Percentiles rank a stretch among this genome's conserved stretches.
These are phyloP conservation scores for Tylopilus felleus DNA, from an alignment of 768 basidiomycete genomes.

Conservation along the genomic window DNA sequence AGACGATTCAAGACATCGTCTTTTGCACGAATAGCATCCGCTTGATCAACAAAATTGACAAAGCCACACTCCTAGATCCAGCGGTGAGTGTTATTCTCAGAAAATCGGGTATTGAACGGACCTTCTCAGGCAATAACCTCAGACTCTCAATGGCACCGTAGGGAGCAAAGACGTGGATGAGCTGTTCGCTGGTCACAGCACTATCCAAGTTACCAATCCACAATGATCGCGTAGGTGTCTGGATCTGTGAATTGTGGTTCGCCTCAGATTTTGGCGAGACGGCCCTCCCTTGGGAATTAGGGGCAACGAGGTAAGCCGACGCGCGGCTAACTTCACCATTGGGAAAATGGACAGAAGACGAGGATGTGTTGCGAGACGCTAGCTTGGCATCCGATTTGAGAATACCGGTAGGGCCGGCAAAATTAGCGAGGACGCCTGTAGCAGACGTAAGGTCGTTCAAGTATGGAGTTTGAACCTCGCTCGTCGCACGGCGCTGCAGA, in stretches of 20 bases:
- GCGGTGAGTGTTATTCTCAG: slow-evolving; percentile 17
- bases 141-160: slow-evolving; percentile 98
- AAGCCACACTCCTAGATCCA: slow-evolving; percentile 88
- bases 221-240: slow-evolving; percentile 91
- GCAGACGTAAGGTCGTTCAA: slow-evolving; percentile 50
- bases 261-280: slow-evolving; percentile 79
- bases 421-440: slow-evolving; percentile 27
- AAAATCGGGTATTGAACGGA: slow-evolving; percentile 27
- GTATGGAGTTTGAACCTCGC: slow-evolving; percentile 55
- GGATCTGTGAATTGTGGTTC: slow-evolving; percentile 63
- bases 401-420: slow-evolving; percentile 39
- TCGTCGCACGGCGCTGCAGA: slow-evolving; percentile 60
- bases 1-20: slow-evolving; percentile 96
- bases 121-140: slow-evolving; percentile 95
- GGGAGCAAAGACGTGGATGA: slow-evolving; percentile 92
- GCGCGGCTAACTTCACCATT: slow-evolving; percentile 58
- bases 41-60: slow-evolving; percentile 95
- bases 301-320: slow-evolving; percentile 65
- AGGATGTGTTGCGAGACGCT: slow-evolving; percentile 39
- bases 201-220: slow-evolving; percentile 99
- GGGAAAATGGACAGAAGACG: slow-evolving; percentile 67
- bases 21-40: slow-evolving; percentile 95
- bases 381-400: slow-evolving; percentile 59
- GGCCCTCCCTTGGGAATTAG: slow-evolving; percentile 67
- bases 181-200: slow-evolving; percentile 89